phyloP scores from a whole-genome alignment of 1,139 yeast species.

The Torulaspora pretoriensis region DNA sequence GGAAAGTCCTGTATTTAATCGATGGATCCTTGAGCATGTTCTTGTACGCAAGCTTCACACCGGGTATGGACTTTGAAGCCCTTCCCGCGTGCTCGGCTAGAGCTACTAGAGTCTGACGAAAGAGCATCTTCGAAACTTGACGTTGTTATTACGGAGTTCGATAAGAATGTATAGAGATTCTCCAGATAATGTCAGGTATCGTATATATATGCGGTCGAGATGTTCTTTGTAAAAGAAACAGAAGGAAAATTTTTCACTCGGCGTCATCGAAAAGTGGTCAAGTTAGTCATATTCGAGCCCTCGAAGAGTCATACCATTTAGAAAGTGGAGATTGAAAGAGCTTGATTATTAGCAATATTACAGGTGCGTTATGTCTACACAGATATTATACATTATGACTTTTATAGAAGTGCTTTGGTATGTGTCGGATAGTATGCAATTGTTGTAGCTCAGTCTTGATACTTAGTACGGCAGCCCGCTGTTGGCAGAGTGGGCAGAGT shows the following conservation, averaged over 20 bases:
- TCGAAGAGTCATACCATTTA: background rate
- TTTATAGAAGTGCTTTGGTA: background rate
- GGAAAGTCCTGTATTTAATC: constrained; percentile 65
- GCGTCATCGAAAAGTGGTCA: background rate
- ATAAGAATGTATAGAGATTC: background rate
- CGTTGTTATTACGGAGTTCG: background rate
- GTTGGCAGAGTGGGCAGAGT: constrained; percentile 7
- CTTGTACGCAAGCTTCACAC: constrained; percentile 36
- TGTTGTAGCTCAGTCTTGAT: background rate
- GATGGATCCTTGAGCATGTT: constrained; percentile 72
- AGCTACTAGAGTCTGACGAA: constrained; percentile 15
- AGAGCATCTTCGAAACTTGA: constrained; percentile 7
- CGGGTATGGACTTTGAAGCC: constrained; percentile 29
- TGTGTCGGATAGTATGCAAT: background rate
- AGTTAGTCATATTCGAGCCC: background rate
- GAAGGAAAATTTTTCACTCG: constrained; percentile 6
- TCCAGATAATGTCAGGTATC: background rate
- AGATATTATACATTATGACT: background rate
- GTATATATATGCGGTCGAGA: constrained; percentile 5
- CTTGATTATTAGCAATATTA: background rate
- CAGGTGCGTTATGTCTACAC: background rate
- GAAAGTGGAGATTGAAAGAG: background rate
- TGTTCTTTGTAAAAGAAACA: constrained; percentile 1
- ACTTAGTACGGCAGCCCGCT: constrained; percentile 1
- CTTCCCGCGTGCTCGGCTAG: constrained; percentile 21